phyloP scores from a whole-genome alignment of 208 protist species.

The Eutreptiella sp. region DNA sequence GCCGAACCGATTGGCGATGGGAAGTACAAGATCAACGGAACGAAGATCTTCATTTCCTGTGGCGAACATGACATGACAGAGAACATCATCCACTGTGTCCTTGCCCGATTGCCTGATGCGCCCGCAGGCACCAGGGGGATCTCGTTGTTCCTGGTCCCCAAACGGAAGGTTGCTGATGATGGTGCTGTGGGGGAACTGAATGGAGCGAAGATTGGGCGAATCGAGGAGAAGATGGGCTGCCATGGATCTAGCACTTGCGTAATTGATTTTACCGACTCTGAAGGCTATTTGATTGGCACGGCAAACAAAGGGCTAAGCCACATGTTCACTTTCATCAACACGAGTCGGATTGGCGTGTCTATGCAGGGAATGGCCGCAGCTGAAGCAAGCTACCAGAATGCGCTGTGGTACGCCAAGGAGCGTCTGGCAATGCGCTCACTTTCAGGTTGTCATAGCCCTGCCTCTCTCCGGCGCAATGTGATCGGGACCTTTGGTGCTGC shows the following conservation, averaged over 20 bases:
- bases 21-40: slow-evolving; percentile 69
- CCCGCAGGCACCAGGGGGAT: slow-evolving; percentile 62
- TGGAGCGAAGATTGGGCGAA: slow-evolving; percentile 52
- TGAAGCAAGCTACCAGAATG: slow-evolving; percentile 74
- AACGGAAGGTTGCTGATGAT: slow-evolving; percentile 55
- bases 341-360: slow-evolving; percentile 60
- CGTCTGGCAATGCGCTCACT: slow-evolving; percentile 60
- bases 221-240: slow-evolving; percentile 81
- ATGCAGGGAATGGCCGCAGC: slow-evolving; percentile 62
- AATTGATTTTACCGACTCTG: slow-evolving; percentile 66
- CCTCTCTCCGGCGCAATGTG: too few relatives aligned
- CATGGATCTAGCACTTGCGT: slow-evolving; percentile 64
- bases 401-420: slow-evolving; percentile 58
- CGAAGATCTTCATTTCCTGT: slow-evolving; percentile 80
- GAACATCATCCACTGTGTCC: slow-evolving; percentile 75
- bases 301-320: slow-evolving; percentile 64
- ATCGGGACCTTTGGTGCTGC: not conserved
- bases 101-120: slow-evolving; percentile 60
- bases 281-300: slow-evolving; percentile 73
- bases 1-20: slow-evolving; percentile 59
- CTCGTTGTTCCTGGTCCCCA: slow-evolving; percentile 79
- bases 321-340: slow-evolving; percentile 84
- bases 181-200: slow-evolving; percentile 52
- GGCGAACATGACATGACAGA: slow-evolving; percentile 75
- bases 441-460: too few relatives aligned